Evolutionary conservation across 2,329 filamentous ascomycete species (phyloP).

Genomic region (Xylaria sp.): DNA sequence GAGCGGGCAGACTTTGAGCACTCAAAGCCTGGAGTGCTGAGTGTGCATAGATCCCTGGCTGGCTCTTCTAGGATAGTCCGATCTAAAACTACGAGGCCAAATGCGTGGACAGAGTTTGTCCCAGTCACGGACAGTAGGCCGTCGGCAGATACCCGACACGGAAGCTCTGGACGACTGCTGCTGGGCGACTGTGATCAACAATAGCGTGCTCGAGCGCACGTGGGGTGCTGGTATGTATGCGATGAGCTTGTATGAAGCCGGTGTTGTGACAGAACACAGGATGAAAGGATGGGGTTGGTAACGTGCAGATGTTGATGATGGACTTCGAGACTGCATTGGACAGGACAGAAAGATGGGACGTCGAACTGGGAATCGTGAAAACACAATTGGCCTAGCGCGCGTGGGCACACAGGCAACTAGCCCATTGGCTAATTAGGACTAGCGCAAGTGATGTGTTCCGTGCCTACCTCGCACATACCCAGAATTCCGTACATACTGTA

Average conservation of each 20-base stretch:
- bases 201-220: background rate
- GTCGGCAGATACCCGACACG: background rate
- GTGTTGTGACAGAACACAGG: background rate
- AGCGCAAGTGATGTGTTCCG: background rate
- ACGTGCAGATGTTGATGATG: slow-evolving; percentile 22
- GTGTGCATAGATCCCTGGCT: slow-evolving; percentile 10
- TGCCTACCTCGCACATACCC: background rate
- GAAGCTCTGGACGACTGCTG: background rate
- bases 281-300: slow-evolving; percentile 4
- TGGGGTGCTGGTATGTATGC: background rate
- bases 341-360: background rate
- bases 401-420: background rate
- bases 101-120: slow-evolving; percentile 8
- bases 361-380: slow-evolving; percentile 17
- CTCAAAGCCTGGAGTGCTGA: slow-evolving; percentile 1
- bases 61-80: background rate
- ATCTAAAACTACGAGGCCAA: background rate
- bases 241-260: background rate
- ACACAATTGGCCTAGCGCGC: slow-evolving; percentile 22
- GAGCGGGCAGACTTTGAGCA: background rate
- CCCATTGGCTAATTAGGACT: slow-evolving; percentile 3
- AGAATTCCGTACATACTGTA: background rate
- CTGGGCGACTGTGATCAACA: background rate
- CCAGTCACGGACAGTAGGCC: background rate
- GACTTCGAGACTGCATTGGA: slow-evolving; percentile 28